A percentile compares a stretch with the other conserved stretches of the same genome.
phyloP scores from a whole-genome alignment of 495 filamentous ascomycete species.

The Neurospora sp. region DNA sequence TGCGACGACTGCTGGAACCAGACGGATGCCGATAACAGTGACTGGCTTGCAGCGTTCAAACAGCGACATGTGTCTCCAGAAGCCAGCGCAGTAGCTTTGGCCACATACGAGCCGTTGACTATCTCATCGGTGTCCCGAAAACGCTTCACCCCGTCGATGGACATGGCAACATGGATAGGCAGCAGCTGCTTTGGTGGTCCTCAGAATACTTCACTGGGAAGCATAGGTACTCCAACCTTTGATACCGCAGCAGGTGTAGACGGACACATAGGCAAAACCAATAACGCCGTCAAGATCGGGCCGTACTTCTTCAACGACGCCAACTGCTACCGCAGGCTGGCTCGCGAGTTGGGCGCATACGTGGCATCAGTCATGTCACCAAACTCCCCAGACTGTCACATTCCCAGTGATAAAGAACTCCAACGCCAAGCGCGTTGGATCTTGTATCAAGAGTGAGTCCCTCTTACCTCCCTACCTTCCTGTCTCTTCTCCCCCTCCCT shows the following conservation, averaged over 20 bases:
- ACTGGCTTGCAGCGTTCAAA: conserved; percentile 46
- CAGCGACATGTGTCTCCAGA: conserved; percentile 20
- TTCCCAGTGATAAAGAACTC: conserved; percentile 44
- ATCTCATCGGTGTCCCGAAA: conserved; percentile 1
- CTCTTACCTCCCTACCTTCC: not conserved
- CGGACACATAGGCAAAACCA: not conserved
- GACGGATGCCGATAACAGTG: conserved; percentile 56
- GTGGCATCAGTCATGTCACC: conserved; percentile 37
- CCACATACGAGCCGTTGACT: conserved; percentile 5
- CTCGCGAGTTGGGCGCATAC: conserved; percentile 38
- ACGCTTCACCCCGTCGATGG: not conserved
- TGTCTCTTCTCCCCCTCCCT: not conserved
- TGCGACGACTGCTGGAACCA: conserved; percentile 63
- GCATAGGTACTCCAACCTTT: not conserved
- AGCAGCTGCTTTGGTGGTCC: not conserved
- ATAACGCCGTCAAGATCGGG: conserved; percentile 1
- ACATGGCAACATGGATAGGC: not conserved
- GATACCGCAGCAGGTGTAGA: not conserved
- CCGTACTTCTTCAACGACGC: conserved; percentile 34
- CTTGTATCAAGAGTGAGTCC: conserved; percentile 42
- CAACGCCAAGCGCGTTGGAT: conserved; percentile 48
- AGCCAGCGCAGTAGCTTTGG: conserved; percentile 1
- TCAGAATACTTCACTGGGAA: not conserved
- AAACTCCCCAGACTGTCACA: conserved; percentile 43
- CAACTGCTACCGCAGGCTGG: conserved; percentile 44